phyloP scores from a whole-genome alignment of 148 eudicot genomes.

The Amaranthus hypochondriacus region DNA sequence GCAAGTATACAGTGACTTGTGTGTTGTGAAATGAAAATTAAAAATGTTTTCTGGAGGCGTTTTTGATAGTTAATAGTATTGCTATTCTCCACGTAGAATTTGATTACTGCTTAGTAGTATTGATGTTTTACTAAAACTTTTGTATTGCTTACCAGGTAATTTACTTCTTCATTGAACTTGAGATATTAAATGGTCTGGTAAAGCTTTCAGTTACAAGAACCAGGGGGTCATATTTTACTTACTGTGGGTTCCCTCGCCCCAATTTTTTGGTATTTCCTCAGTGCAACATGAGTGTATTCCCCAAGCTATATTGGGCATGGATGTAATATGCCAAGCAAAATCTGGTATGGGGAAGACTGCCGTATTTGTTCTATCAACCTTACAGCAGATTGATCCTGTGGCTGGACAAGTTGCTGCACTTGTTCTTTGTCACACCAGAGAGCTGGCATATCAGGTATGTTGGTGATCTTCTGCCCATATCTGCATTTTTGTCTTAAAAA shows the following conservation, averaged over 20 bases:
- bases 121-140: not conserved
- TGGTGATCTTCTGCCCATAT: not conserved
- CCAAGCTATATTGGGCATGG: conserved; percentile 83
- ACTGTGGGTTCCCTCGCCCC: conserved; percentile 53
- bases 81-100: not conserved
- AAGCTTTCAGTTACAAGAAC: conserved; percentile 48
- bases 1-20: conserved; percentile 27
- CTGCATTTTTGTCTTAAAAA: not conserved
- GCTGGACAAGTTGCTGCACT: conserved; percentile 79
- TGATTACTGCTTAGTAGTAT: not conserved
- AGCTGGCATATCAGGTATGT: conserved; percentile 66
- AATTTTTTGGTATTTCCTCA: conserved; percentile 61
- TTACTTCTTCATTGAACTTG: conserved; percentile 37
- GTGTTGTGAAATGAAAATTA: too few relatives aligned
- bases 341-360: conserved; percentile 87
- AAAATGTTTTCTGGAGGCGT: not conserved
- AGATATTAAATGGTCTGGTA: conserved; percentile 49
- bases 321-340: conserved; percentile 80
- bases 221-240: conserved; percentile 39
- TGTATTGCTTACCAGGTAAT: conserved; percentile 44
- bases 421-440: conserved; percentile 69
- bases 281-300: conserved; percentile 84
- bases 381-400: conserved; percentile 74
- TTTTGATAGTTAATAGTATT: not conserved
- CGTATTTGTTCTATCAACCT: conserved; percentile 64